A percentile compares a stretch with the other conserved stretches of the same genome.
These are phyloP conservation scores for Tuber indicum DNA, from an alignment of 495 filamentous ascomycete species.

Conservation along the genomic window DNA sequence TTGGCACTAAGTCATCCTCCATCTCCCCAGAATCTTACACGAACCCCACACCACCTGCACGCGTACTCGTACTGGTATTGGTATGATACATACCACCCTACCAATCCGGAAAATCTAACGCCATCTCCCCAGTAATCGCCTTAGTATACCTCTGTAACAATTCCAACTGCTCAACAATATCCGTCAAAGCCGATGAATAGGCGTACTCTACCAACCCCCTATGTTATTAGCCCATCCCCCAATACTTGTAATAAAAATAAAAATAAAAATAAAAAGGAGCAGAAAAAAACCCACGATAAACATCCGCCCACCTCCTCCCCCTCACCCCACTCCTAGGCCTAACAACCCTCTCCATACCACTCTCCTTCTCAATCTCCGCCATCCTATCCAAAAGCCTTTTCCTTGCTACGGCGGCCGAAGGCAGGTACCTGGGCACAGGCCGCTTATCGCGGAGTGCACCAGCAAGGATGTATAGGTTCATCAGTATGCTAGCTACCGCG, in stretches of 20 bases:
- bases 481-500: slow-evolving; percentile 53
- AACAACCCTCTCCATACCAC: slow-evolving; percentile 31
- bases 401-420: slow-evolving; percentile 50
- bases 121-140: slow-evolving; percentile 52
- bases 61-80: too few species aligned
- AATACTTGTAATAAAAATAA: not conserved
- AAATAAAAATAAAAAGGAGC: not conserved
- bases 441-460: slow-evolving; percentile 49
- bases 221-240: slow-evolving; percentile 9
- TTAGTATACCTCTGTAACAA: slow-evolving; percentile 51
- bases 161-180: slow-evolving; percentile 52
- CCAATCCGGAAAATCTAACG: slow-evolving; percentile 43
- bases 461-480: slow-evolving; percentile 55
- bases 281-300: slow-evolving; percentile 42
- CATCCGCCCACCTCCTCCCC: slow-evolving; percentile 47
- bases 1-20: not conserved
- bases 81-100: slow-evolving; percentile 2
- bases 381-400: slow-evolving; percentile 51
- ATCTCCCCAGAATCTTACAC: not conserved
- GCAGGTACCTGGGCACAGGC: slow-evolving; percentile 53
- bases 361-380: slow-evolving; percentile 47
- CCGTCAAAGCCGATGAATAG: slow-evolving; percentile 52
- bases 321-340: slow-evolving; percentile 32
- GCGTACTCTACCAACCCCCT: slow-evolving; percentile 41
- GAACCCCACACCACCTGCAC: not conserved